Conservation (phyloP, 1,139 yeast genomes). For the Pichia inconspicua region DNA sequence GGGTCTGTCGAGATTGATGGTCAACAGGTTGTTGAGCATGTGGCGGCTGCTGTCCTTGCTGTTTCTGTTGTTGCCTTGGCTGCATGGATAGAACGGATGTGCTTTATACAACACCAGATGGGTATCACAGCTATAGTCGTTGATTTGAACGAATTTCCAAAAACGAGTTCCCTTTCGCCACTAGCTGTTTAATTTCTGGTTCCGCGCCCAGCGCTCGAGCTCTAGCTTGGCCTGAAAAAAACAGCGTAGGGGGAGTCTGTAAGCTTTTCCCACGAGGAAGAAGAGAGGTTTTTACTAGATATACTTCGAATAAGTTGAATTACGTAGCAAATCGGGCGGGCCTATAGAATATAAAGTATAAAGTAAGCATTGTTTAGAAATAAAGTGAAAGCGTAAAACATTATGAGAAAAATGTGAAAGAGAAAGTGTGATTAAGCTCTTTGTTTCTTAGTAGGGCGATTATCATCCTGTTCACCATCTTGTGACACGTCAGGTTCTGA, state of each 20-base stretch:
- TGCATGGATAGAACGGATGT: not conserved
- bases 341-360: not conserved
- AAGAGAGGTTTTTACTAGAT: too few species aligned
- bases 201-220: too few species aligned
- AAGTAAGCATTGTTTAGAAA: too few species aligned
- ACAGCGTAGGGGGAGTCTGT: too few species aligned
- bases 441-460: conserved; percentile 6
- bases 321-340: conserved; percentile 4
- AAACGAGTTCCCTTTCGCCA: not conserved
- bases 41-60: not conserved
- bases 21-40: not conserved
- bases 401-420: not conserved
- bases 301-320: not conserved
- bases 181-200: too few species aligned
- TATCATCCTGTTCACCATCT: conserved; percentile 4
- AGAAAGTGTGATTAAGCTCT: not conserved
- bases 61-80: not conserved
- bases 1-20: conserved; percentile 10
- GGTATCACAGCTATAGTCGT: not conserved
- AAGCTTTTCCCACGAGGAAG: too few species aligned
- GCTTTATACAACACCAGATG: too few species aligned
- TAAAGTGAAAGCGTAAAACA: not conserved
- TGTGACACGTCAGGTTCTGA: conserved; percentile 1
- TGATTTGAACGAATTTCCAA: too few species aligned
- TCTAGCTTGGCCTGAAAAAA: too few species aligned